Base-by-base conservation (phyloP, 2,329 filamentous ascomycete genomes). In the Pseudonectria buxi region DNA sequence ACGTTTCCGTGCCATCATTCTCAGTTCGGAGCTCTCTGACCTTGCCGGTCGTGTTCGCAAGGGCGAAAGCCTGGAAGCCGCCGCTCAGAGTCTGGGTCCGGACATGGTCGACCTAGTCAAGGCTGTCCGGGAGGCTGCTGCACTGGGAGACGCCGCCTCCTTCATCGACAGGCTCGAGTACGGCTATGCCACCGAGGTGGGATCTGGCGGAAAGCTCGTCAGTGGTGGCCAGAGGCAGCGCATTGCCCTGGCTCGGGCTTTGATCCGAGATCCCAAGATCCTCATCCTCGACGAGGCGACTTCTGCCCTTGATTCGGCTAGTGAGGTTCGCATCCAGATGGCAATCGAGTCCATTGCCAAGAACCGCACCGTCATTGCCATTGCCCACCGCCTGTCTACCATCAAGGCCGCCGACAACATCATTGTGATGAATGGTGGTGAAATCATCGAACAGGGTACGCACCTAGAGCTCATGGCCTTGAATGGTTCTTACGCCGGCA, bases 371-470 rank as follows among this genome's bases (percentile, higher is more conserved):
- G 78, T 81, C 0, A 75, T 85, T 36, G 68, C 78, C 12, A 80
- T 85, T 43, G 79, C 81, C 1, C 77, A 81, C 53, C 64, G 76
- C 3, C 58, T 81, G 2, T 76, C 72, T 0, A 80, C 76, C 0
- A 76, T 80, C 42, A 72, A 70, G 48, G 69, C 76, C 35, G 80
- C 81, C 0, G 76, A 85, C 47, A 73, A 76, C 41, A 84, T 86
- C 38, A 64, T 84, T 14, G 80, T 85, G 13, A 67, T 84, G 53
- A 67, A 74, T 11, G 63, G 71, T 35, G 81, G 81, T 0, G 56
- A 67, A 31, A 69, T 81, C 4, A 62, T 80, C 10, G 81, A 85
- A 54, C 67, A 79, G 49, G 81, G 81, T 0, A 77, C 68, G 0
- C 79, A 85, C 37, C 62, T 74, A 3, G 68, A 78, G 34, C 65